Evolutionary conservation across 768 basidiomycete species (phyloP), one percentile per base, ranked within the genome.

Genomic region (Tylopilus sp.): DNA sequence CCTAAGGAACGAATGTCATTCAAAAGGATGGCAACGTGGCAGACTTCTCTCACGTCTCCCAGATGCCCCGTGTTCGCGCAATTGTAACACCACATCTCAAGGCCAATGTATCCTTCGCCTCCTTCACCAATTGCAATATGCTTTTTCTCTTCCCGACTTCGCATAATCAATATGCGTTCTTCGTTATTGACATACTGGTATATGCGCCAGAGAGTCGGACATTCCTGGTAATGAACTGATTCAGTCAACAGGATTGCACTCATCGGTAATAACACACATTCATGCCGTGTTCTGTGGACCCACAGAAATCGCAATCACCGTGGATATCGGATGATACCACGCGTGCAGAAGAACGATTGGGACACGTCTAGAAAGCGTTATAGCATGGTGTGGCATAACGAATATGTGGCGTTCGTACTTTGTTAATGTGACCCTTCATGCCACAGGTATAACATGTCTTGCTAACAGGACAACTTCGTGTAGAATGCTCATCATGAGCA

Each of bases 361-460:
- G 86, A 63, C 87, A 91, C n/a, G 76, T 79, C 85, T 88, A 59
- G 33, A 42, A 44, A 8, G 40, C 10, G 40, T 47, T 41, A 52
- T 40, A 18, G 54, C 35, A 39, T 5, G 28, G 28, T 39, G 31
- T 36, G 25, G 22, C 36, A 35, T 15, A 43, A 30, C 10, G 17
- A 4, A 42, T 26, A 38, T 22, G 12, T 0, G 22, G 10, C 23
- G 17, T 21, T 30, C 47, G 44, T 57, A 88, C 89, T 50, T 72
- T 75, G 56, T 78, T 87, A 48, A 90, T 79, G 61, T 91, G 89
- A 2, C 90, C 90, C 63, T 86, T 88, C 86, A 89, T 88, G 15
- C 86, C 86, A 58, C 90, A 92, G 3, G 74, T 78, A 60, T 81
- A 91, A 61, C 90, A 92, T 0, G 79, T 82, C 67, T 91, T 91